Evolutionary conservation across 371 early-diverging fungal species (phyloP), one percentile per base, ranked within the genome.

Genomic region (Nematocida ironsii): DNA sequence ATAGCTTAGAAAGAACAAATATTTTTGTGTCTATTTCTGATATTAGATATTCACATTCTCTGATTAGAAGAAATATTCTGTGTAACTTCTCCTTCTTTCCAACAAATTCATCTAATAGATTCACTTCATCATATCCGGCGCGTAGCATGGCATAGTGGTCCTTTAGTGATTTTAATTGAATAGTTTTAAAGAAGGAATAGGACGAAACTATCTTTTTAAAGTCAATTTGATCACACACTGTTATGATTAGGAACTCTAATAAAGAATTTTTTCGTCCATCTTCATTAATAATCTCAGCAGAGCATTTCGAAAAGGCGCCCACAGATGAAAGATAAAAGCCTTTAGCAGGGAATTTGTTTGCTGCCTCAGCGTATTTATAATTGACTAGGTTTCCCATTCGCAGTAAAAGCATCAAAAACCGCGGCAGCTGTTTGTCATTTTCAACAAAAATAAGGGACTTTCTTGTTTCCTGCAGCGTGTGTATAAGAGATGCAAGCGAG

Each of bases 291-390:
- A 45, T 13, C 23, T 64, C 64, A 27, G 73, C 16, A 5, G 33
- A 13, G 48, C 73, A 73, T 20, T 33, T 61, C 20, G 56, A 47
- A 47, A 73, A 73, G 11, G 44, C 73, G 3, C 50, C 2, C 6
- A 73, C 42, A 39, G 73, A 73, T 18, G 73, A 73, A 61, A 73
- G 73, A 61, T n/a, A 33, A 25, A 73, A 58, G 5, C 58, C 73
- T 27, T 54, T 44, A 13, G 42, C 27, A 27, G 39, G 55, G 54
- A 20, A 40, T 56, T 39, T 67, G 16, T 27, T 42, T 45, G 42
- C 16, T 6, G 50, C 5, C 1, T 73, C 62, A 48, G 80, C 47
- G 52, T 78, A 78, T 40, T 70, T 78, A 16, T 55, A 50, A 52
- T 78, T 78, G 20, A 78, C 72, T 39, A 60, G 33, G 47, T 68